A percentile compares a stretch with the other conserved stretches of the same genome.
Conservation (phyloP, 1,139 yeast genomes). For the Candida sp. region DNA sequence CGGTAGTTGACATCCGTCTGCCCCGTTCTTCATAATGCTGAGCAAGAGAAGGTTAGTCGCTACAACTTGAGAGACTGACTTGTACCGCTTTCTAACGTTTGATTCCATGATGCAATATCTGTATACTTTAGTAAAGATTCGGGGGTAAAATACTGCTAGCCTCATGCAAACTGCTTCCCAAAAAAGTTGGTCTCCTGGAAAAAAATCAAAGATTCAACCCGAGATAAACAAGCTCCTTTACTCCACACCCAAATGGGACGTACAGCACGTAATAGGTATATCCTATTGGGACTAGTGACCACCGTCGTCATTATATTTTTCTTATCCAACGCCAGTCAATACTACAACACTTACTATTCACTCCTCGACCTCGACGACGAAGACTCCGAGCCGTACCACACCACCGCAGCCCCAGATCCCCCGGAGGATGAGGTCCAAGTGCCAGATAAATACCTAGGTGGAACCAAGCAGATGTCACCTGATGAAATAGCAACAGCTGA, state of each 20-base stretch:
- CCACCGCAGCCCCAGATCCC: background rate
- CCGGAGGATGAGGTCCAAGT: slow-evolving; percentile 14
- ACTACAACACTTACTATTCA: background rate
- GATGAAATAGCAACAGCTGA: slow-evolving; percentile 17
- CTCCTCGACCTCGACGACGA: background rate
- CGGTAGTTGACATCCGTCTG: no score
- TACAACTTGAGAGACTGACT: no score
- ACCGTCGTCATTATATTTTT: background rate
- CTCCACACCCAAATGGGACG: background rate
- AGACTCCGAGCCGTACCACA: background rate
- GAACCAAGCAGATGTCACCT: slow-evolving; percentile 20
- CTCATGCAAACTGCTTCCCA: no score
- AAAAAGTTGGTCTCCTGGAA: no score
- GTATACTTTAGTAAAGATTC: no score
- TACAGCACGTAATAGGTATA: background rate
- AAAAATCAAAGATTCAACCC: no score
- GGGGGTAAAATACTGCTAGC: no score
- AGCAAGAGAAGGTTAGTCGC: no score
- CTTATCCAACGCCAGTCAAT: background rate
- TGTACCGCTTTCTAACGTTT: no score
- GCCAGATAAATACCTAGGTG: slow-evolving; percentile 28
- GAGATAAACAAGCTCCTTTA: no score
- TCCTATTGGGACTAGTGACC: background rate
- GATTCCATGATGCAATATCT: no score
- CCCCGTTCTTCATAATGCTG: no score